A percentile compares a stretch with the other conserved stretches of the same genome.
phyloP scores from a whole-genome alignment of 2,329 filamentous ascomycete species.

The Hymenoscyphus albidus region DNA sequence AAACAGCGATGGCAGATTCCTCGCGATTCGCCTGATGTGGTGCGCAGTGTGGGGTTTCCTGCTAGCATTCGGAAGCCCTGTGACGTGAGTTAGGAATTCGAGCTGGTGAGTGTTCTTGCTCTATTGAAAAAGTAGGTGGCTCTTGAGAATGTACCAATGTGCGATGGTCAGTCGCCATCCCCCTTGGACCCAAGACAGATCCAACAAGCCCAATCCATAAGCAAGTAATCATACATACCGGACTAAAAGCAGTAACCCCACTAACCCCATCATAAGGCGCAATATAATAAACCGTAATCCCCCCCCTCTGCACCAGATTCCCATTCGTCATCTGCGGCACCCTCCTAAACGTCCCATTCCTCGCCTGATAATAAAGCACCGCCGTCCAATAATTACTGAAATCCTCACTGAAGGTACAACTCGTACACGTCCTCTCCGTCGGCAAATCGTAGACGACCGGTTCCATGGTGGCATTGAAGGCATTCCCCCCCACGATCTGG shows the following conservation, averaged over 20 bases:
- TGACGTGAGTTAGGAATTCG: conserved; percentile 33
- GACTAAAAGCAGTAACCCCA: not conserved
- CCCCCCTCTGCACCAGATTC: conserved; percentile 34
- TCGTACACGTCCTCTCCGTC: conserved; percentile 31
- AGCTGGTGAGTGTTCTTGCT: not conserved
- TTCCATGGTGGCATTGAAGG: conserved; percentile 40
- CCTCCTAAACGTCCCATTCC: conserved; percentile 33
- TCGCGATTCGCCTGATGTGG: conserved; percentile 8
- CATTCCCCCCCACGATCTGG: conserved; percentile 30
- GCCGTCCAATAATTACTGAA: conserved; percentile 36
- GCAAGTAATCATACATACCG: not conserved
- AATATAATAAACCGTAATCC: conserved; percentile 39
- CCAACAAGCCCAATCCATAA: not conserved
- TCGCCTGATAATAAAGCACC: conserved; percentile 29
- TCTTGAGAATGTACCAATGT: too few relatives aligned
- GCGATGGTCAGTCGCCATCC: too few relatives aligned
- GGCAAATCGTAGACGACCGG: conserved; percentile 26
- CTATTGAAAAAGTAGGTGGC: too few relatives aligned
- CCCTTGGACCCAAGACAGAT: not conserved
- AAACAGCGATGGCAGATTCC: conserved; percentile 16
- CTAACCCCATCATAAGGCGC: not conserved
- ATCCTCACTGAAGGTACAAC: conserved; percentile 36
- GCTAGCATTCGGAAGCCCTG: conserved; percentile 62
- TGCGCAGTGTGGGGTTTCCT: conserved; percentile 45
- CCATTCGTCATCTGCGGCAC: conserved; percentile 22